Evolutionary conservation across 2,329 filamentous ascomycete genomes (phyloP).

Genomic region (Xylariaceae sp.): DNA sequence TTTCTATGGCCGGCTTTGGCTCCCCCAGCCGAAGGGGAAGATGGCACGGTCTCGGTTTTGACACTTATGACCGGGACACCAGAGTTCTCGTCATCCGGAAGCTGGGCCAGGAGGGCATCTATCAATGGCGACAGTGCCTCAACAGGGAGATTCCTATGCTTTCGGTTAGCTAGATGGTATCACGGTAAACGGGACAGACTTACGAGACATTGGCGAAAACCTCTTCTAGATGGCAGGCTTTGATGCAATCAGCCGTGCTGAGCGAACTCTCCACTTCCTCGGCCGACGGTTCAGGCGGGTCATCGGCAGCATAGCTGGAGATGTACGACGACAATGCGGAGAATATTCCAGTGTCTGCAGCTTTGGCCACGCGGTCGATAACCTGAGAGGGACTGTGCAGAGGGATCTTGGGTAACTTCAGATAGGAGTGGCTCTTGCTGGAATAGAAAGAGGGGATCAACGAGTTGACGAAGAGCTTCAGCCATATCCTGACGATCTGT

Average conservation of each 20-base stretch:
- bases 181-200: constrained; percentile 29
- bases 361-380: constrained; percentile 77
- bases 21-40: constrained; percentile 57
- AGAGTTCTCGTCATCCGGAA: constrained; percentile 76
- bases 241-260: constrained; percentile 89
- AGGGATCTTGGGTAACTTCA: constrained; percentile 76
- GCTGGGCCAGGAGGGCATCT: constrained; percentile 67
- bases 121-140: constrained; percentile 58
- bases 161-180: constrained; percentile 3
- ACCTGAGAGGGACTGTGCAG: constrained; percentile 87
- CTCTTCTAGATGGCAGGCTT: constrained; percentile 76
- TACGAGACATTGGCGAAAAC: constrained; percentile 79
- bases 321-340: constrained; percentile 95
- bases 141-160: constrained; percentile 53
- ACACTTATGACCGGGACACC: constrained; percentile 74
- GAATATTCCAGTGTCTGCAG: constrained; percentile 78
- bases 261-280: constrained; percentile 95
- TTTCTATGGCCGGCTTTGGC: constrained; percentile 48
- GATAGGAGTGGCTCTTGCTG: constrained; percentile 52
- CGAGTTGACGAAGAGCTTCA: constrained; percentile 95
- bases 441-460: constrained; percentile 79
- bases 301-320: constrained; percentile 96
- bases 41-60: constrained; percentile 72
- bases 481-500: constrained; percentile 82
- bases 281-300: constrained; percentile 93